Evolutionary conservation across 305 asterid species (phyloP), one percentile per base, ranked within the genome.

Genomic region (Fraxinus ornus): DNA sequence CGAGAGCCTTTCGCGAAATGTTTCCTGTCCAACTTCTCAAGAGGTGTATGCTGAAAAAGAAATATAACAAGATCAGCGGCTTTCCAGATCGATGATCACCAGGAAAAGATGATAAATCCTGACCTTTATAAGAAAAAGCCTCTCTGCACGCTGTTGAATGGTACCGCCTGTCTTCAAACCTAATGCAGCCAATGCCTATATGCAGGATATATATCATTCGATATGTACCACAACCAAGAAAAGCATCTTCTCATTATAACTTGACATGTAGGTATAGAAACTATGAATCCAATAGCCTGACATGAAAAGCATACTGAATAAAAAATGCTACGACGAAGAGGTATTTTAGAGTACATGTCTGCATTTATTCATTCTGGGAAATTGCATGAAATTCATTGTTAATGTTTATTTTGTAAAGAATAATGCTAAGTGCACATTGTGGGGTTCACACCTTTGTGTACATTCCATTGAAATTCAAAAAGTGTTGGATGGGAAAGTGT

Each of bases 71-170:
- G 81, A 85, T 84, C 75, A 83, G 49, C 30, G 70, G 81, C 24
- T 71, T 15, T 10, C 22, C 19, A 55, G 0, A 55, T n/a, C 22
- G 66, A 55, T 55, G 0, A 55, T 55, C 26, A n/a, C 66, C 24
- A 55, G 24, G 66, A n/a, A n/a, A 55, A 52, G 47, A 64, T 80
- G 22, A 66, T 47, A 2, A 70, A 52, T 26, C 26, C 91, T 78
- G 80, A 96, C 99, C 97, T 95, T 97, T 49, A 93, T 93, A 82
- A 92, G 95, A 87, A 93, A 93, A 84, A 91, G 93, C 90, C 99
- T 92, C 90, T 97, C 97, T 26, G 99, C 98, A 84, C 98, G 98
- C 90, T 94, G 98, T 86, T 86, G 89, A 82, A 92, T 76, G 15
- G 98, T 97, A 47, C 98, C 99, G 77, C 99, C 98, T 1, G 95